These are phyloP conservation scores for Triticum urartu DNA, from an alignment of 176 grass and related monocot species.

Conservation along the genomic window DNA sequence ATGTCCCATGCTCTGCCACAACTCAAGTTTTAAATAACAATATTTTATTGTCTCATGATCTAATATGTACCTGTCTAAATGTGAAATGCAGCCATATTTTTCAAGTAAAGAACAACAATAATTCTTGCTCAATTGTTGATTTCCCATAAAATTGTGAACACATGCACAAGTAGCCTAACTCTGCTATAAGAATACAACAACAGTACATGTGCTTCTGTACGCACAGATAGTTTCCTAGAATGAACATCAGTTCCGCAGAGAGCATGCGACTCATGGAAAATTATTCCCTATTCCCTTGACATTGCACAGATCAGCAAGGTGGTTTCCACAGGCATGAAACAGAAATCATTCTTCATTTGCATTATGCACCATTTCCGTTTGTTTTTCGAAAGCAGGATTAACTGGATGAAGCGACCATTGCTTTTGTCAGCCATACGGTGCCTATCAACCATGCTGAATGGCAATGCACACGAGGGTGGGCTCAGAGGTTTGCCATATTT, in stretches of 20 bases:
- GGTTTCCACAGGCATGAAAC: constrained; percentile 4
- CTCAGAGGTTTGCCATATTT: neutral
- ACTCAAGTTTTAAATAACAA: neutral
- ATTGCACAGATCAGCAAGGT: constrained; percentile 1
- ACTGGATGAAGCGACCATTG: neutral
- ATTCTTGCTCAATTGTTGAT: constrained; percentile 1
- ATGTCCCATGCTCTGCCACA: constrained; percentile 8
- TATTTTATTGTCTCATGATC: neutral
- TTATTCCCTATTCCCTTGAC: neutral
- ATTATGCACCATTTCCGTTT: neutral
- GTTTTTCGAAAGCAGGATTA: neutral
- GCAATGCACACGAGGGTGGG: neutral
- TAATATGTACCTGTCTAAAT: neutral
- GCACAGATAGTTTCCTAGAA: neutral
- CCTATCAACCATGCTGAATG: neutral
- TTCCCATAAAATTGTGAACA: neutral
- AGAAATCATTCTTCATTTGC: neutral
- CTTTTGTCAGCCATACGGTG: neutral
- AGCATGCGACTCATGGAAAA: neutral
- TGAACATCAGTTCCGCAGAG: neutral
- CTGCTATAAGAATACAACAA: constrained; percentile 13
- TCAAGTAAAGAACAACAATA: neutral
- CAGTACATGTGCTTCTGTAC: neutral
- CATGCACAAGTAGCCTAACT: constrained; percentile 13
- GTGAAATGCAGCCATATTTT: neutral